These are phyloP conservation scores for Phoma sp. DNA, from an alignment of 2,329 filamentous ascomycete genomes.

Conservation along the genomic window DNA sequence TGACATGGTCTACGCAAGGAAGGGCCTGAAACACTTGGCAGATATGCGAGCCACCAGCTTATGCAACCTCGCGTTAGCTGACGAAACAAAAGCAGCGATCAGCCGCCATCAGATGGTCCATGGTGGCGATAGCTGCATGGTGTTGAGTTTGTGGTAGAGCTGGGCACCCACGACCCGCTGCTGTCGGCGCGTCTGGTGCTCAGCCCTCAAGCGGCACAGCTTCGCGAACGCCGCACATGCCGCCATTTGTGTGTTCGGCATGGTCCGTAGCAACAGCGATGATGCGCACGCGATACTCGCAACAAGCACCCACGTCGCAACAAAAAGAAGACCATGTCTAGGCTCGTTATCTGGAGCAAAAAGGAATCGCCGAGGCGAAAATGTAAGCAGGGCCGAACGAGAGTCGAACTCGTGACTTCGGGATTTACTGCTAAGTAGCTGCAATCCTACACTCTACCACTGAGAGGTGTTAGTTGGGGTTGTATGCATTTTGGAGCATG, in stretches of 20 bases:
- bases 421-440: constrained; percentile 28
- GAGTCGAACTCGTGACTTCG: constrained; percentile 40
- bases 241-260: background rate
- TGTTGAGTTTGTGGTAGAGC: constrained; percentile 33
- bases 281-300: background rate
- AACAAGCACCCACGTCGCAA: background rate
- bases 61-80: constrained; percentile 25
- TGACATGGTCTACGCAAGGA: constrained; percentile 7
- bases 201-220: constrained; percentile 3
- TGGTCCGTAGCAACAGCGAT: background rate
- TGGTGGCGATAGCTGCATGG: constrained; percentile 38
- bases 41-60: constrained; percentile 19
- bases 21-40: constrained; percentile 13
- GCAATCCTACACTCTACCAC: constrained; percentile 32
- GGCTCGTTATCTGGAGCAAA: too few relatives aligned
- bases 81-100: constrained; percentile 26
- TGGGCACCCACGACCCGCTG: constrained; percentile 21
- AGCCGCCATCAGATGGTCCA: constrained; percentile 23
- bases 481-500: too few relatives aligned
- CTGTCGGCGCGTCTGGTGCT: constrained; percentile 1
- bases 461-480: constrained; percentile 17
- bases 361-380: background rate
- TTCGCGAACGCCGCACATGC: background rate
- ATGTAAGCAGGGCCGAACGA: constrained; percentile 27
- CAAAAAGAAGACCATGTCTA: background rate